Conservation (phyloP, 148 eudicot species). For the Arctostaphylos glauca region DNA sequence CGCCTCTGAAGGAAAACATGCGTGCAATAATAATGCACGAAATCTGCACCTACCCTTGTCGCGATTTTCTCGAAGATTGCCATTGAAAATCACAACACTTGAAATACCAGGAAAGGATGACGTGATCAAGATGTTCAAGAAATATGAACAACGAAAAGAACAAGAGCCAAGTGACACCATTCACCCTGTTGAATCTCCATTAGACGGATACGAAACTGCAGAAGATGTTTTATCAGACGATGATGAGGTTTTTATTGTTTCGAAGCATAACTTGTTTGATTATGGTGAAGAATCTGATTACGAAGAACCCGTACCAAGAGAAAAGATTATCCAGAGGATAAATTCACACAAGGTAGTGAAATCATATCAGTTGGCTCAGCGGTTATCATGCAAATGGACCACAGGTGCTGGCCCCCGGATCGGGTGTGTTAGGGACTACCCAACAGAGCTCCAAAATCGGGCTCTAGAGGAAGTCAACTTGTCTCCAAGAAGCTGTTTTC, state of each 20-base stretch:
- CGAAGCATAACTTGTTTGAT: constrained; percentile 59
- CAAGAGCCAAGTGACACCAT: constrained; percentile 12
- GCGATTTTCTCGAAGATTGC: constrained; percentile 33
- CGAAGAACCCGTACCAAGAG: constrained; percentile 50
- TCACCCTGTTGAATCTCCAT: constrained; percentile 6
- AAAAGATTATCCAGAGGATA: constrained; percentile 56
- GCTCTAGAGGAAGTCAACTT: constrained; percentile 61
- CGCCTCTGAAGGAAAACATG: constrained; percentile 19
- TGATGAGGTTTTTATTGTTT: constrained; percentile 42
- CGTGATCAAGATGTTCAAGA: constrained; percentile 34
- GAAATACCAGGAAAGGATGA: constrained; percentile 46
- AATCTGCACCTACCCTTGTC: constrained; percentile 26
- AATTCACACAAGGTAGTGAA: constrained; percentile 56
- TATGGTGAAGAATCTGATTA: constrained; percentile 33
- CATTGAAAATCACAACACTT: constrained; percentile 39
- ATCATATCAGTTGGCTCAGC: constrained; percentile 71
- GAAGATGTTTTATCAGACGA: constrained; percentile 56
- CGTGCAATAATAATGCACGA: constrained; percentile 26
- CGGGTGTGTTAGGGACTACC: constrained; percentile 85
- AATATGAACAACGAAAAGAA: constrained; percentile 26
- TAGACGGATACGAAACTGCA: constrained; percentile 62
- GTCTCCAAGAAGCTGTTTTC: constrained; percentile 50
- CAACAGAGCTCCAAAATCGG: constrained; percentile 57
- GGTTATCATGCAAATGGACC: constrained; percentile 65
- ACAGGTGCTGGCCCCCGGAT: constrained; percentile 89